phyloP scores from a whole-genome alignment of 208 protist genomes.

The Leishmania arabica region DNA sequence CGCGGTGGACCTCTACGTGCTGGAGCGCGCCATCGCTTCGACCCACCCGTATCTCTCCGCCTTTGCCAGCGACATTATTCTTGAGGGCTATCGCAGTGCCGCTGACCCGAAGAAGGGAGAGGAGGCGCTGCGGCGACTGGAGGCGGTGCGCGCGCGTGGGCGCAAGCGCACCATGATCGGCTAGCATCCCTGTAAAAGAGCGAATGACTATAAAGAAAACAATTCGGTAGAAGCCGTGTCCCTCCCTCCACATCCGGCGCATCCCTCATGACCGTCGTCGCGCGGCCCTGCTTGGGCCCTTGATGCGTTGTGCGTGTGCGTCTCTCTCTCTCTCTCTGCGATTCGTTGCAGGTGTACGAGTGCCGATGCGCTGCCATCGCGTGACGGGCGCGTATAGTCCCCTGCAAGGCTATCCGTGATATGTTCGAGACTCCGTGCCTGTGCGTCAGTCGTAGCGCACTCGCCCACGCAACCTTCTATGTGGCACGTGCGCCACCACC shows the following conservation, averaged over 20 bases:
- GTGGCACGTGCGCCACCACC: background rate
- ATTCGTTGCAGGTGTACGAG: background rate
- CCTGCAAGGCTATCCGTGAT: background rate
- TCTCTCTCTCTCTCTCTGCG: background rate
- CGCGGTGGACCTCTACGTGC: slow-evolving; percentile 98
- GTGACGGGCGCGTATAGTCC: background rate
- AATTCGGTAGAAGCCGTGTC: background rate
- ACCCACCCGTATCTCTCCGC: slow-evolving; percentile 90
- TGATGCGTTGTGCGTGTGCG: background rate
- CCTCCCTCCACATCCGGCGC: background rate
- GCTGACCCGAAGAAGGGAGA: slow-evolving; percentile 54
- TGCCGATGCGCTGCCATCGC: background rate
- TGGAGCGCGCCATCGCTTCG: slow-evolving; percentile 95
- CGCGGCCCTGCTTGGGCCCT: background rate
- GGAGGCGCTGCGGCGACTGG: slow-evolving; percentile 60
- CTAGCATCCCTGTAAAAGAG: slow-evolving; percentile 24
- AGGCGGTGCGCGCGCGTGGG: slow-evolving; percentile 80
- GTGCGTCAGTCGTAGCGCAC: background rate
- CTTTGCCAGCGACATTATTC: slow-evolving; percentile 34
- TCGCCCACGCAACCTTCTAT: background rate
- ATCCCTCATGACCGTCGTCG: background rate
- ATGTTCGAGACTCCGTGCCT: no score
- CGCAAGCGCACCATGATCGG: slow-evolving; percentile 92
- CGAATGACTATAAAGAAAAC: background rate
- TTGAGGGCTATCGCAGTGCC: slow-evolving; percentile 61